These are phyloP conservation scores for Venturia effusa DNA, from an alignment of 2,329 filamentous ascomycete genomes.

Conservation along the genomic window DNA sequence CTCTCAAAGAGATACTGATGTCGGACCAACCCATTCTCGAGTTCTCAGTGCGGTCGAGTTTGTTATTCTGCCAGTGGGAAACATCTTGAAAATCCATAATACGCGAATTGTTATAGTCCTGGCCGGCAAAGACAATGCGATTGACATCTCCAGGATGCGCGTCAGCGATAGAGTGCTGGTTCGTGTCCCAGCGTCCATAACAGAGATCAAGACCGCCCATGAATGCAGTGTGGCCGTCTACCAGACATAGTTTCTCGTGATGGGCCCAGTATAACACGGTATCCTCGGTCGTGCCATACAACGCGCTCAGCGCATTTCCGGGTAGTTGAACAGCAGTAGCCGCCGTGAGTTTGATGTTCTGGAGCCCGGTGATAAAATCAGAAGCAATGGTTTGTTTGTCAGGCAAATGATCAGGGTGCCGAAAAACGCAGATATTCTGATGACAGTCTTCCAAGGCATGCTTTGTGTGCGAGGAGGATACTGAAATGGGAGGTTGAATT, in stretches of 20 bases:
- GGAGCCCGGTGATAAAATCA: slow-evolving; percentile 41
- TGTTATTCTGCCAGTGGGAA: slow-evolving; percentile 68
- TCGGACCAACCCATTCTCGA: slow-evolving; percentile 93
- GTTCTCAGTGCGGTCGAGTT: slow-evolving; percentile 67
- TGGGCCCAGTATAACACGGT: slow-evolving; percentile 87
- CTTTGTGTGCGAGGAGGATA: slow-evolving; percentile 66
- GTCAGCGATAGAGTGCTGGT: slow-evolving; percentile 74
- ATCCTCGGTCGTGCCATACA: slow-evolving; percentile 74
- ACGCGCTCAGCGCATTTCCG: slow-evolving; percentile 59
- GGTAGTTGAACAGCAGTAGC: slow-evolving; percentile 53
- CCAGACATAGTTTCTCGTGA: slow-evolving; percentile 78
- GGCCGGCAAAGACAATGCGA: slow-evolving; percentile 71
- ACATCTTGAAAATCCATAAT: slow-evolving; percentile 76
- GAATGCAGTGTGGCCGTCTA: slow-evolving; percentile 72
- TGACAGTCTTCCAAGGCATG: slow-evolving; percentile 65
- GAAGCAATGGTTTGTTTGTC: slow-evolving; percentile 57
- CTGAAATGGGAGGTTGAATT: slow-evolving; percentile 34
- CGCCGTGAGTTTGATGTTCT: slow-evolving; percentile 44
- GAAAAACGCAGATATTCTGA: slow-evolving; percentile 77
- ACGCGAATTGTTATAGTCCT: slow-evolving; percentile 84
- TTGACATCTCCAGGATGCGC: slow-evolving; percentile 69
- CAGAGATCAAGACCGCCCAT: slow-evolving; percentile 86
- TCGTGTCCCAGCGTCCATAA: slow-evolving; percentile 81
- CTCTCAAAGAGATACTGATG: slow-evolving; percentile 64
- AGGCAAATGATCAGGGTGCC: slow-evolving; percentile 80